Evolutionary conservation across 2,329 filamentous ascomycete genomes (phyloP), one percentile per base, ranked within the genome.

Genomic region (Eutypa lata): DNA sequence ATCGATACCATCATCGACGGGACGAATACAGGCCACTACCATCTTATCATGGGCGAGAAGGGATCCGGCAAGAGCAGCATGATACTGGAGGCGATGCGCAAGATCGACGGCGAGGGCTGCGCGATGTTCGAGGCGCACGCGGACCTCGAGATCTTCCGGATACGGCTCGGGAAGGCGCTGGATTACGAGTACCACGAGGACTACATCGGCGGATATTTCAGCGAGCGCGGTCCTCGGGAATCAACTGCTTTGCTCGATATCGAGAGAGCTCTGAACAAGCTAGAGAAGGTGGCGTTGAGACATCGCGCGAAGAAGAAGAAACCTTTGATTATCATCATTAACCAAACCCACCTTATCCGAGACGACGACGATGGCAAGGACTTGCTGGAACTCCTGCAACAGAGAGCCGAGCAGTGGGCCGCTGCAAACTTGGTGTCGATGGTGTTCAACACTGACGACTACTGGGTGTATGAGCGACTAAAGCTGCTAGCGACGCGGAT

Each of bases 161-260:
- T 97, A 43, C 83, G 94, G 4, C 81, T 99, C 3, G 94, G 94
- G 24, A 97, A 96, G 68, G 91, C 92, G 2, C 78, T 99, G 40
- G 92, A 99, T 69, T 99, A 92, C 68, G 94, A 99, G 68, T 99
- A 89, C 64, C 91, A 97, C 67, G 94, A 97, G 73, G 94, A 99
- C 75, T 97, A 96, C 66, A 97, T 99, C 57, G 94, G 94, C 44
- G 90, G 90, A 6, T 88, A 99, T 55, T 99, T 99, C 71, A 96
- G 90, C 54, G 96, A 99, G 65, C 85, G 89, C 28, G 94, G 94
- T 0, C 94, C 94, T 0, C 83, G 94, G 43, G 94, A 99, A 65
- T 92, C 90, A 3, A 96, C 91, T 0, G 91, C 94, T 4, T 76
- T 99, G 33, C 79, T 99, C 2, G 94, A 99, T 68, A 97, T 99